Evolutionary conservation across 352 stramenopile genomes (phyloP), one percentile per base, ranked within the genome.

Genomic region (Globisporangium perplexum): DNA sequence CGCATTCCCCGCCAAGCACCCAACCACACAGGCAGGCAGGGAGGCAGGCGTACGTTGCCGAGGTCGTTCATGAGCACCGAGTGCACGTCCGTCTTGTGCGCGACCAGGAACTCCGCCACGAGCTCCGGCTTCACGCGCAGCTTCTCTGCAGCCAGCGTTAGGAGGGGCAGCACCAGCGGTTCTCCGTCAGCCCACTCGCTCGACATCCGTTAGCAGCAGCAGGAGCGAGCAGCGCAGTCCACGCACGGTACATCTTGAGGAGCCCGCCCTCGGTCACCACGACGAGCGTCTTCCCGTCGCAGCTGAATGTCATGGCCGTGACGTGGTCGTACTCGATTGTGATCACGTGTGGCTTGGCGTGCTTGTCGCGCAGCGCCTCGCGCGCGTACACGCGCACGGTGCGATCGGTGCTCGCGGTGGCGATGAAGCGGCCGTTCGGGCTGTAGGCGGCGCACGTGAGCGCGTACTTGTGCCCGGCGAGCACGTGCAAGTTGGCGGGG

Each of bases 31-130:
- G 26, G 26, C 5, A 30, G 26, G 5, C 26, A 30, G 3, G 26
- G 3, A 20, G 17, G 4, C 15, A 12, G 17, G 14, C 65, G 18
- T 59, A 87, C 75, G 26, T 81, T 74, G 61, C 79, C 77, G 59
- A 90, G 72, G 59, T 93, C 79, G 53, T 88, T 90, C 79, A 93
- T 88, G 35, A 90, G 66, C 47, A 93, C 73, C 31, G 79, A 90
- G 59, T 88, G 79, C 20, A 90, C 74, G 47, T 90, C 75, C 23
- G 75, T 80, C 66, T 88, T 89, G 67, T 93, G 82, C 20, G 66
- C 55, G 24, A 77, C 60, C 2, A 66, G 62, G 45, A 93, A 89
- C 33, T 88, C 78, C 3, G 59, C 67, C 31, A 83, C 65, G 10
- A 89, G 63, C 60, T 93, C 75, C 4, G 82, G 79, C 46, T 90